phyloP scores from a whole-genome alignment of 192 early-diverging fungal species.

The Coemansia sp. region DNA sequence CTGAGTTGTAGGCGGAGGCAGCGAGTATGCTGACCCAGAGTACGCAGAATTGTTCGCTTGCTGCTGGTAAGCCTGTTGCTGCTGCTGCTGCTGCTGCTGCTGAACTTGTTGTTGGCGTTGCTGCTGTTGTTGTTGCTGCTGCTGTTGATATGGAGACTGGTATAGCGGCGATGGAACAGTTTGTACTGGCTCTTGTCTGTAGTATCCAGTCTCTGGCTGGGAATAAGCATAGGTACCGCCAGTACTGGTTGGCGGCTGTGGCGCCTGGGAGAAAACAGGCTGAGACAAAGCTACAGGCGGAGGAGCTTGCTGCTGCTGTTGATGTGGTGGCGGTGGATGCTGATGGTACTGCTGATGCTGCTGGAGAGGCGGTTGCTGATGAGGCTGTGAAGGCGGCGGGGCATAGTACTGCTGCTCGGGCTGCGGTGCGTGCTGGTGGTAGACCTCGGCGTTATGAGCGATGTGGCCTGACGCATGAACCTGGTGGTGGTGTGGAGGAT shows the following conservation, averaged over 20 bases:
- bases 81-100: conserved; percentile 21
- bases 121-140: conserved; percentile 9
- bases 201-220: conserved; percentile 16
- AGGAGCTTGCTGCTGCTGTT: conserved; percentile 9
- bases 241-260: conserved; percentile 2
- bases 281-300: background rate
- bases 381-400: conserved; percentile 9
- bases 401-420: conserved; percentile 14
- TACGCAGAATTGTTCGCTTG: conserved; percentile 1
- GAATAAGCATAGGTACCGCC: conserved; percentile 7
- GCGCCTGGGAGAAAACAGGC: conserved; percentile 11
- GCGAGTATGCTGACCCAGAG: conserved; percentile 9
- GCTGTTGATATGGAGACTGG: conserved; percentile 17
- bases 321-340: conserved; percentile 7
- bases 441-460: background rate
- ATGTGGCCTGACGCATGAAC: conserved; percentile 7
- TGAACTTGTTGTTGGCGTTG: background rate
- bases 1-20: conserved; percentile 6
- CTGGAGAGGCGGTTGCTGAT: conserved; percentile 13
- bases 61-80: conserved; percentile 12
- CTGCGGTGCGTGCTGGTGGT: conserved; percentile 23
- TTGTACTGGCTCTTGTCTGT: conserved; percentile 21
- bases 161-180: conserved; percentile 10
- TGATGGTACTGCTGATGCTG: conserved; percentile 11
- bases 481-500: conserved; percentile 2